These are phyloP conservation scores for Clarireedia monteithiana DNA, from an alignment of 2,329 filamentous ascomycete genomes.

Conservation along the genomic window DNA sequence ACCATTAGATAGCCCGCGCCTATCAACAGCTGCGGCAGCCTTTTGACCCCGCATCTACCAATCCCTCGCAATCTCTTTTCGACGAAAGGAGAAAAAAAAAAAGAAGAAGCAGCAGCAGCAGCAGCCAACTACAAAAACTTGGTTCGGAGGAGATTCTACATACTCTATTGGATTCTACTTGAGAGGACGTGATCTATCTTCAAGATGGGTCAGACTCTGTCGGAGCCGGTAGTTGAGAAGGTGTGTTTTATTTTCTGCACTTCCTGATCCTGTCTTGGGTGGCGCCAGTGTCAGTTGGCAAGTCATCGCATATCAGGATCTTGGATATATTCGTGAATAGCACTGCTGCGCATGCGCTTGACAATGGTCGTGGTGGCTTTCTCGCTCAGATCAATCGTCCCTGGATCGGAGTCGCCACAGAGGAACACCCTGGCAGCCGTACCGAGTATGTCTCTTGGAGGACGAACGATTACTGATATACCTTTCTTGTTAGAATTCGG, in stretches of 20 bases:
- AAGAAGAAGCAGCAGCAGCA: neutral
- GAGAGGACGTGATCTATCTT: slow-evolving; percentile 18
- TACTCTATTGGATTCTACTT: slow-evolving; percentile 19
- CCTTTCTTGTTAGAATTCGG: slow-evolving; percentile 58
- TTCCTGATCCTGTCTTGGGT: slow-evolving; percentile 6
- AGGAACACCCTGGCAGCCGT: no score
- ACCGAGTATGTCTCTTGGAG: neutral
- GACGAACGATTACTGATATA: slow-evolving; percentile 13
- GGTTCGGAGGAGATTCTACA: neutral
- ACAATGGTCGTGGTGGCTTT: neutral
- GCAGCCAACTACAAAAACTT: neutral
- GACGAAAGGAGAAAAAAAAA: neutral
- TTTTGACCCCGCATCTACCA: slow-evolving; percentile 5
- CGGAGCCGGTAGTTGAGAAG: slow-evolving; percentile 98
- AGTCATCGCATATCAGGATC: neutral
- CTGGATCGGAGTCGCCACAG: neutral
- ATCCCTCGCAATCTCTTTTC: slow-evolving; percentile 7
- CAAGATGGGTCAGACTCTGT: slow-evolving; percentile 95
- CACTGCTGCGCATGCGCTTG: neutral
- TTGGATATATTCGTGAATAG: neutral
- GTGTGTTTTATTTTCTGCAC: slow-evolving; percentile 44
- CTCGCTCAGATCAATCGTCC: neutral
- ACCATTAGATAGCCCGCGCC: slow-evolving; percentile 1
- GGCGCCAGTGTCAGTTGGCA: neutral
- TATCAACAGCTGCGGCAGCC: neutral